Evolutionary conservation across 345 rosid genomes (phyloP).

Genomic region (Pistacia vera): DNA sequence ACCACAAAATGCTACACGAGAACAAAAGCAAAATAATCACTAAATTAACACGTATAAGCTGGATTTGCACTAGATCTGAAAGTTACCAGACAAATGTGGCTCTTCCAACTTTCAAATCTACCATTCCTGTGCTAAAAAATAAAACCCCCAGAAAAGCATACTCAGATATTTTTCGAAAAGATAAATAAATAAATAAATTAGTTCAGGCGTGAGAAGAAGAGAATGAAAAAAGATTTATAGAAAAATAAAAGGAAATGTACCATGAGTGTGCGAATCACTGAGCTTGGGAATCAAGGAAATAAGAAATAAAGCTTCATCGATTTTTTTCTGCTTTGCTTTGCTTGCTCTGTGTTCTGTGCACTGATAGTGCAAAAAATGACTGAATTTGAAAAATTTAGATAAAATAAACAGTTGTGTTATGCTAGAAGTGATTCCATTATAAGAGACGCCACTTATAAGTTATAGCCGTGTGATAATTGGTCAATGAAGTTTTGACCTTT

Average conservation of each 20-base stretch:
- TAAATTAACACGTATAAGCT: background rate
- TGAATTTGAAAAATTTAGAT: constrained; percentile 11
- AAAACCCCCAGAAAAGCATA: constrained; percentile 17
- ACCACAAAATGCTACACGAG: background rate
- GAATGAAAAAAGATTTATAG: constrained; percentile 12
- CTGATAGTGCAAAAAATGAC: constrained; percentile 11
- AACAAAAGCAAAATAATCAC: background rate
- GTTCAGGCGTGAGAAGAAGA: background rate
- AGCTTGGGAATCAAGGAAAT: constrained; percentile 42
- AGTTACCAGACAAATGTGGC: constrained; percentile 41
- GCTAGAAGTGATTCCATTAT: background rate
- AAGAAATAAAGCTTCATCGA: constrained; percentile 24
- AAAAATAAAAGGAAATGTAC: constrained; percentile 22
- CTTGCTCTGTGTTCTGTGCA: constrained; percentile 18
- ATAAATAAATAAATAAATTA: background rate
- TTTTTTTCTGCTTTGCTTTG: constrained; percentile 10
- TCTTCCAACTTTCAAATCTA: constrained; percentile 40
- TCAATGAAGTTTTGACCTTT: background rate
- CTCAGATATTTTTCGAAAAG: background rate
- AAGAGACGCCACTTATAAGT: no score
- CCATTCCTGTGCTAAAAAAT: constrained; percentile 36
- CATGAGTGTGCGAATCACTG: constrained; percentile 31
- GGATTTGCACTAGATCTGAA: constrained; percentile 57
- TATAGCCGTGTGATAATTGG: background rate
- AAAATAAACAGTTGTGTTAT: constrained; percentile 18